Conservation (phyloP, 768 basidiomycete genomes). For the Chalciporus piperatus region DNA sequence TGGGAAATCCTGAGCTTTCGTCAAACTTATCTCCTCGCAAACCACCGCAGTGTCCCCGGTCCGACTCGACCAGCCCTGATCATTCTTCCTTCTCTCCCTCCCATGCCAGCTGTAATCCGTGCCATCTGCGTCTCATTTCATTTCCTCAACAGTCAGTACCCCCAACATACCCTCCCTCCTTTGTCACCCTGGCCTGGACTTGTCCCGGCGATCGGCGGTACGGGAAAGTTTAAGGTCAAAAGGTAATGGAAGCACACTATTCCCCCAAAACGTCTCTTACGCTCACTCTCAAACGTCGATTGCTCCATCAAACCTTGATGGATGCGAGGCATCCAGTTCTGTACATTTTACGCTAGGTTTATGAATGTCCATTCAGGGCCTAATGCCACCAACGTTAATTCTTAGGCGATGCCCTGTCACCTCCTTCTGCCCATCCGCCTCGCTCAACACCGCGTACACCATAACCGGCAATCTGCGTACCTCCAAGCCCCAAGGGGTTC, state of each 20-base stretch:
- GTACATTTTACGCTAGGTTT: slow-evolving; percentile 8
- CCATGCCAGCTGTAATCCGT: slow-evolving; percentile 2
- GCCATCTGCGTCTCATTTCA: slow-evolving; percentile 3
- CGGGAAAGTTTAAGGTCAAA: slow-evolving; percentile 16
- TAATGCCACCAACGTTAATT: slow-evolving; percentile 19
- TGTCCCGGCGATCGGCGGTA: slow-evolving; percentile 17
- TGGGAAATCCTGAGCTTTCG: too few species aligned
- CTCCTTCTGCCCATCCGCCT: background rate
- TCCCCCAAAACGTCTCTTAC: slow-evolving; percentile 4
- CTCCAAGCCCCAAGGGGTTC: background rate
- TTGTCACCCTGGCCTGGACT: background rate
- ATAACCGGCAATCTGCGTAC: background rate
- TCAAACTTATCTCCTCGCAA: background rate
- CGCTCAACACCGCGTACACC: background rate
- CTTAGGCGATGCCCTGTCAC: slow-evolving; percentile 3
- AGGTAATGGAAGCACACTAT: slow-evolving; percentile 15
- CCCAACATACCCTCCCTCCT: background rate
- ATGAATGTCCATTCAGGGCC: background rate
- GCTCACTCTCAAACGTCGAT: slow-evolving; percentile 1
- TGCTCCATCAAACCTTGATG: slow-evolving; percentile 28
- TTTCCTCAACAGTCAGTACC: background rate
- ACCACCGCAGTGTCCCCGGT: too few species aligned
- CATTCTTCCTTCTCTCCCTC: background rate
- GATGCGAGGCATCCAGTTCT: slow-evolving; percentile 8
- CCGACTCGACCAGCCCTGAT: background rate